Evolutionary conservation across 805 yeast genomes (phyloP), one percentile per base, ranked within the genome.

Genomic region (Ogataea thermomethanolica): DNA sequence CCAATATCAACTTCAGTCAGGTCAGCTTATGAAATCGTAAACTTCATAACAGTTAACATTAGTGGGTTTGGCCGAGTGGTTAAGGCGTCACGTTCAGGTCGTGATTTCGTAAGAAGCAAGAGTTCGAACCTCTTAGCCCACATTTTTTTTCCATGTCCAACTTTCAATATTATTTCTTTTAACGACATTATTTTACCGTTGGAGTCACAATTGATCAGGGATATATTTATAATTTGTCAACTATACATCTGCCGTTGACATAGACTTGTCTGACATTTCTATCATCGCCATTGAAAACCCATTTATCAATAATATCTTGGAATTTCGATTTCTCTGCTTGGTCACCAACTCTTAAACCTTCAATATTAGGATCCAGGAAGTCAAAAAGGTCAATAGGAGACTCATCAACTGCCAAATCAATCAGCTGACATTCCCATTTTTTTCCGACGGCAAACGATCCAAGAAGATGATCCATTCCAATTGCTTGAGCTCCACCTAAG

Each of bases 281-380:
- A 59, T 89, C 96, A 61, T 89, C 97, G 8, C 96, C 96, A 39
- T 78, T 74, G 58, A 85, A 89, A 8, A 88, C 69, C 97, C 96
- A 90, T 59, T 85, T 86, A 37, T 84, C 82, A 4, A 87, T 59
- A 35, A 84, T 53, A 52, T 80, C 77, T 15, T 66, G 66, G 55
- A 77, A 66, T 44, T 68, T 70, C 5, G 41, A 30, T 11, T 33
- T 5, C 5, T 45, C 40, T 4, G 31, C 42, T 11, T 22, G 27
- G 5, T 36, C 22, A 12, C 39, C 33, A 6, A 13, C 22, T 11
- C 29, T 12, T 3, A 45, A 28, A 3, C 42, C 41, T 11, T 31
- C 31, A 44, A 44, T 39, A 1, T 44, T 37, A 1, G 79, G 76
- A 11, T 63, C 44, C 55, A 82, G 86, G 82, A 87, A 83, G 5